These are phyloP conservation scores for Trichosporon ovoides DNA, from an alignment of 1,284 basidiomycete species.

Conservation along the genomic window DNA sequence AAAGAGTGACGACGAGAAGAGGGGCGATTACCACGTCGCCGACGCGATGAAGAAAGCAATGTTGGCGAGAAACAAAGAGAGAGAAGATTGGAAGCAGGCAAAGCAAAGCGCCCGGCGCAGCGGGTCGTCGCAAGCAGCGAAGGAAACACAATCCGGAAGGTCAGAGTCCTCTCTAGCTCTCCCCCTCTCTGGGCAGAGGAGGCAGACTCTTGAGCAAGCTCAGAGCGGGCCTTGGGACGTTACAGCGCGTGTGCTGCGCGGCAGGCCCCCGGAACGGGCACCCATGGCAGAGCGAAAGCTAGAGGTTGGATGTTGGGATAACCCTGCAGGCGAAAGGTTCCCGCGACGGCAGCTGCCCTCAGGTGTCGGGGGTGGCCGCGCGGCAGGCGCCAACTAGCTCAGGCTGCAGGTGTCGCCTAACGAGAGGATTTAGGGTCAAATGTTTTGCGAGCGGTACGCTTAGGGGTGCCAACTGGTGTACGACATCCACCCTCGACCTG, in stretches of 20 bases:
- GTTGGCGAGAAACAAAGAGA: not conserved
- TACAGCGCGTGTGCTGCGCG: not conserved
- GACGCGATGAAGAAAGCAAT: not conserved
- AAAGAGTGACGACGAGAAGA: conserved; percentile 3
- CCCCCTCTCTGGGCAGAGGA: no score
- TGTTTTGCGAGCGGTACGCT: not conserved
- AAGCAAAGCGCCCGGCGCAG: conserved; percentile 1
- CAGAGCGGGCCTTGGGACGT: not conserved
- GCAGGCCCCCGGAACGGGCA: not conserved
- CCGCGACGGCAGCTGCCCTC: not conserved
- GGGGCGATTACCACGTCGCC: not conserved
- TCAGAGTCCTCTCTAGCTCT: no score
- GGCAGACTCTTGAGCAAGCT: no score
- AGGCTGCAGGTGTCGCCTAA: not conserved
- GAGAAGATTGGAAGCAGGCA: not conserved
- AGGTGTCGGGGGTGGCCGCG: not conserved
- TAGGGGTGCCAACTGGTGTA: no score
- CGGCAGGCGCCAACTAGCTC: not conserved
- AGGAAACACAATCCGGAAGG: no score
- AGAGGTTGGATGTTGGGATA: not conserved
- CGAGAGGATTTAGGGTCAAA: not conserved
- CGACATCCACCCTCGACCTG: no score
- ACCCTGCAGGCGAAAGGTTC: conserved; percentile 1
- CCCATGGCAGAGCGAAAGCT: not conserved
- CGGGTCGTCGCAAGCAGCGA: not conserved